Conservation (phyloP, 2,329 filamentous ascomycete species). For the Aspergillus luchuensis region DNA sequence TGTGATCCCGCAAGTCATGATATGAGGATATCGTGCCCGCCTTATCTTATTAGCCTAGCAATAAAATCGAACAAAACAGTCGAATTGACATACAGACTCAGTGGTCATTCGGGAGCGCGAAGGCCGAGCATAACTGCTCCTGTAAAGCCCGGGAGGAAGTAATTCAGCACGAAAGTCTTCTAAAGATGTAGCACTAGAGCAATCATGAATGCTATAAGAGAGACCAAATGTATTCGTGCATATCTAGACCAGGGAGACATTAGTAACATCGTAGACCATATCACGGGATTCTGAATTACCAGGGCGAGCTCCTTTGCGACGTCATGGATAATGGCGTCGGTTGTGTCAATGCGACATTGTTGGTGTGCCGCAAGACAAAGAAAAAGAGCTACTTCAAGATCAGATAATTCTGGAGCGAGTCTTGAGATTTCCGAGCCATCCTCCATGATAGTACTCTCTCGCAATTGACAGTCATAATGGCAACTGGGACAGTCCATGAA, state of each 20-base stretch:
- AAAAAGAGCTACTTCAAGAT: constrained; percentile 83
- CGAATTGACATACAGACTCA: constrained; percentile 14
- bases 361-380: constrained; percentile 79
- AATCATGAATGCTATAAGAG: constrained; percentile 69
- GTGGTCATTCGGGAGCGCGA: constrained; percentile 2
- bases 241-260: constrained; percentile 53
- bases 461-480: constrained; percentile 7
- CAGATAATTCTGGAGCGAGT: constrained; percentile 76
- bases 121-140: constrained; percentile 2
- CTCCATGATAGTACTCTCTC: constrained; percentile 17
- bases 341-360: constrained; percentile 85
- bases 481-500: neutral
- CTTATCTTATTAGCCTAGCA: neutral
- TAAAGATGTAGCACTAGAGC: constrained; percentile 70
- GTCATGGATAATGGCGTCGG: constrained; percentile 62
- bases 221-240: constrained; percentile 72
- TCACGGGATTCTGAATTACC: constrained; percentile 46
- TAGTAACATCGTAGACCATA: neutral
- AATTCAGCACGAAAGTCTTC: constrained; percentile 79
- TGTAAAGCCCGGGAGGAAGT: constrained; percentile 47
- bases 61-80: constrained; percentile 8
- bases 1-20: neutral
- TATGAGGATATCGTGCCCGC: neutral
- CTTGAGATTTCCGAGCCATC: constrained; percentile 54
- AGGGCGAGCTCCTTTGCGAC: constrained; percentile 74